phyloP scores from a whole-genome alignment of 129 eudicot genomes.

The Lactuca saligna region DNA sequence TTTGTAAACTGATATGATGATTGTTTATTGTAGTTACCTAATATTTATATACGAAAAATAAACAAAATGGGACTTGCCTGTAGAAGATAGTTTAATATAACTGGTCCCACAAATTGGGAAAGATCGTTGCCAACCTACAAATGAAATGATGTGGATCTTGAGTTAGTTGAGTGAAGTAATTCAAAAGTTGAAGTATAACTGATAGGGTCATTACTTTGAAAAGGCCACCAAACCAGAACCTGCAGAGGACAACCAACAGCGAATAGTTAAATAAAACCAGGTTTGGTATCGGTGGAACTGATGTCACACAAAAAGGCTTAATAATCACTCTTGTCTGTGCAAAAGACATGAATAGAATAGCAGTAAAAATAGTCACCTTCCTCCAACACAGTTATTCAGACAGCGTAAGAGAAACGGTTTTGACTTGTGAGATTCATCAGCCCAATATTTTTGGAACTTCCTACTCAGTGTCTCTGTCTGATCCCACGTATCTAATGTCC shows the following conservation, averaged over 20 bases:
- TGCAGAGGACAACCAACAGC: slow-evolving; percentile 36
- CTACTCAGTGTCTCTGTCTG: slow-evolving; percentile 66
- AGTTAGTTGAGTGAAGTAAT: slow-evolving; percentile 11
- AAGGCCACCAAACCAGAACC: slow-evolving; percentile 95
- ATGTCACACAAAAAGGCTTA: neutral
- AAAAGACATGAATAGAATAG: too few species aligned
- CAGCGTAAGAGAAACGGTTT: slow-evolving; percentile 80
- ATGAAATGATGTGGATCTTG: slow-evolving; percentile 21
- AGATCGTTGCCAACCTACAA: slow-evolving; percentile 89
- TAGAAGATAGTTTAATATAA: slow-evolving; percentile 68
- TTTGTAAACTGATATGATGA: neutral
- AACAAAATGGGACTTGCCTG: slow-evolving; percentile 44
- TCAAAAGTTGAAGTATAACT: too few species aligned
- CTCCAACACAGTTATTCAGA: slow-evolving; percentile 73
- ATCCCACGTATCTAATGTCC: slow-evolving; percentile 95
- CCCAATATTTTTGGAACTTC: slow-evolving; percentile 74
- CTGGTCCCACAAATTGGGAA: slow-evolving; percentile 90
- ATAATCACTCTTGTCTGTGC: too few species aligned
- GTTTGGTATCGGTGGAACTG: slow-evolving; percentile 14
- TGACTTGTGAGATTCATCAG: slow-evolving; percentile 59
- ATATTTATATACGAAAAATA: neutral
- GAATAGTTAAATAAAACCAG: slow-evolving; percentile 8
- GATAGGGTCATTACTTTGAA: slow-evolving; percentile 59
- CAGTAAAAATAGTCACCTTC: slow-evolving; percentile 48
- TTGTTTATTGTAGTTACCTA: slow-evolving; percentile 10